Evolutionary conservation across 441 rosid genomes (phyloP).

Genomic region (Jatropha podagrica): DNA sequence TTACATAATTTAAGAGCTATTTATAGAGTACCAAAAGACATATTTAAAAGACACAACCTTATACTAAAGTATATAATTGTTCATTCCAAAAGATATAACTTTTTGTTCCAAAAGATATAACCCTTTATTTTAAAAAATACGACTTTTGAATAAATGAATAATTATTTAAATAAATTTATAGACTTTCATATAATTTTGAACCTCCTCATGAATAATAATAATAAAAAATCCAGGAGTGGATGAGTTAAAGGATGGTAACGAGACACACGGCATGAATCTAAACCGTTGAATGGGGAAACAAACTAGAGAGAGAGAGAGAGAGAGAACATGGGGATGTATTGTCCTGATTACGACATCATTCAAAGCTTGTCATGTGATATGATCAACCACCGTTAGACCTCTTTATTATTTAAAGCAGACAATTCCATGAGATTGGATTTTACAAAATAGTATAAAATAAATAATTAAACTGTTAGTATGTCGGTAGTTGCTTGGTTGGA

Average conservation of each 20-base stretch:
- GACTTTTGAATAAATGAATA: too few species aligned
- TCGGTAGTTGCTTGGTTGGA: background rate
- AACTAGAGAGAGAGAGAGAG: background rate
- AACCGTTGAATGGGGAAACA: background rate
- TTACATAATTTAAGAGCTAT: too few species aligned
- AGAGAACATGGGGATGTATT: slow-evolving; percentile 27
- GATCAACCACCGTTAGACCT: background rate
- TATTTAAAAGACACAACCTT: too few species aligned
- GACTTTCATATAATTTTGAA: too few species aligned
- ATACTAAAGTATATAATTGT: too few species aligned
- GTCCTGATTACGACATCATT: slow-evolving; percentile 19
- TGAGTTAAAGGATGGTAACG: background rate
- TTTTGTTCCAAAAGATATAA: too few species aligned
- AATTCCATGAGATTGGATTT: background rate
- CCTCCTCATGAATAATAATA: too few species aligned
- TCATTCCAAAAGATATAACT: too few species aligned
- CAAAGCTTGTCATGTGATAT: slow-evolving; percentile 25
- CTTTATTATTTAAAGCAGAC: background rate
- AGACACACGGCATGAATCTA: background rate
- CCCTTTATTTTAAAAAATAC: too few species aligned
- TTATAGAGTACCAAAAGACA: too few species aligned
- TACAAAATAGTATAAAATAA: background rate
- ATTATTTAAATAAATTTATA: too few species aligned
- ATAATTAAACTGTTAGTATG: background rate
- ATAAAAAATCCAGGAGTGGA: background rate